phyloP scores from a whole-genome alignment of 768 basidiomycete genomes.

The Thelephora aurantiotincta region DNA sequence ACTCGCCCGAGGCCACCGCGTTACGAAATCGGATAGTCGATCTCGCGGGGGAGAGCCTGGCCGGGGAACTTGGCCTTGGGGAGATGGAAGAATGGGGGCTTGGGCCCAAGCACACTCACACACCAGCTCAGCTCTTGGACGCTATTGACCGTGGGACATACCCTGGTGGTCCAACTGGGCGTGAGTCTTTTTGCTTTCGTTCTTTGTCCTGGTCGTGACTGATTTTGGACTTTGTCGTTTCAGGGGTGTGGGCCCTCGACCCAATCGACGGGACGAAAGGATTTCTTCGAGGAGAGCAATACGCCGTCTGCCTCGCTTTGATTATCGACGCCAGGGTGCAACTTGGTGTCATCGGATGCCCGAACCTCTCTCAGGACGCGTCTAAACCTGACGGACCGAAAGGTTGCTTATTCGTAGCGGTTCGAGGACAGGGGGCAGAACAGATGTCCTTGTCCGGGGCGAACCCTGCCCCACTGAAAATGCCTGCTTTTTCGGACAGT shows the following conservation, averaged over 20 bases:
- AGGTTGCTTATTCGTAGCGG: constrained; percentile 78
- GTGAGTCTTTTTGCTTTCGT: constrained; percentile 28
- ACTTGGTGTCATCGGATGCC: constrained; percentile 84
- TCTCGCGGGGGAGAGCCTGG: constrained; percentile 73
- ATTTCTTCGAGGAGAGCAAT: constrained; percentile 85
- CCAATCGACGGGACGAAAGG: constrained; percentile 93
- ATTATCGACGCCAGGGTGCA: constrained; percentile 67
- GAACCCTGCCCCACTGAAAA: constrained; percentile 32
- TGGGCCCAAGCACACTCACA: constrained; percentile 40
- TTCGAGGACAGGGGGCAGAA: constrained; percentile 74
- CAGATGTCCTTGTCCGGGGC: constrained; percentile 46
- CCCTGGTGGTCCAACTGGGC: constrained; percentile 55
- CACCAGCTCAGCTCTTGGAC: constrained; percentile 49
- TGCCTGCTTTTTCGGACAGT: constrained; percentile 33
- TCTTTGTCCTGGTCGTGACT: background rate
- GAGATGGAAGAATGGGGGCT: constrained; percentile 63
- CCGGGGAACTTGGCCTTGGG: constrained; percentile 33
- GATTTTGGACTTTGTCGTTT: background rate
- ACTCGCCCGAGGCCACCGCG: constrained; percentile 17
- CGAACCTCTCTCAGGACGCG: constrained; percentile 60
- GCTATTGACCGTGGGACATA: constrained; percentile 79
- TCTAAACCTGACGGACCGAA: constrained; percentile 39
- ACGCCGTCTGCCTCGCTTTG: constrained; percentile 81
- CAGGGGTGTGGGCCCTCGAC: constrained; percentile 80
- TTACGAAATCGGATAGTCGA: constrained; percentile 57